Evolutionary conservation across 345 rosid species (phyloP).

Genomic region (Populus tremula): DNA sequence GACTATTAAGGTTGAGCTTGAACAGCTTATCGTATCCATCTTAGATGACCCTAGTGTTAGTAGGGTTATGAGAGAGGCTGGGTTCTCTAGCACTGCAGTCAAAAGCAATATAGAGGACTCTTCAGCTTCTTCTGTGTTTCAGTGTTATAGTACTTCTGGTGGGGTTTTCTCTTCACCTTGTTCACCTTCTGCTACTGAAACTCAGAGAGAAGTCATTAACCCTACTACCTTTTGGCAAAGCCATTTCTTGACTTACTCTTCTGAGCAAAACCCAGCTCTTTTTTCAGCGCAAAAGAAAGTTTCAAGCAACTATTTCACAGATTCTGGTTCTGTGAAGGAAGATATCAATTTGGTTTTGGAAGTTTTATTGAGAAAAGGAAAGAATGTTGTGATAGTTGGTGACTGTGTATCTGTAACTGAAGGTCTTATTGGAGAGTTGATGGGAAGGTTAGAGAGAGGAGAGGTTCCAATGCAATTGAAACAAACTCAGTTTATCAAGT

Average conservation of each 20-base stretch:
- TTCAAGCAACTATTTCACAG: constrained; percentile 23
- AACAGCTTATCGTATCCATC: constrained; percentile 66
- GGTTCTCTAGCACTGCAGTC: constrained; percentile 74
- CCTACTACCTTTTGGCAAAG: constrained; percentile 56
- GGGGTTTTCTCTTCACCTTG: constrained; percentile 90
- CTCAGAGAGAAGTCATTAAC: constrained; percentile 40
- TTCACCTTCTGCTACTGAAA: constrained; percentile 58
- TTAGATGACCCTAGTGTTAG: constrained; percentile 85
- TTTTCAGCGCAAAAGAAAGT: constrained; percentile 48
- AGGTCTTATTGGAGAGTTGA: constrained; percentile 53
- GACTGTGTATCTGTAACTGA: constrained; percentile 58
- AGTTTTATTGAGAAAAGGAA: constrained; percentile 58
- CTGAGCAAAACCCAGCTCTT: constrained; percentile 48
- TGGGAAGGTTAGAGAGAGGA: constrained; percentile 59
- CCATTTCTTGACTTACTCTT: constrained; percentile 48
- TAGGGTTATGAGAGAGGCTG: constrained; percentile 94
- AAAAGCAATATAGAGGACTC: constrained; percentile 71
- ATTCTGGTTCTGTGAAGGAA: constrained; percentile 43
- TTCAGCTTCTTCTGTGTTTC: constrained; percentile 64
- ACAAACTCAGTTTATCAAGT: constrained; percentile 54
- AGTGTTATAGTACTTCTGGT: constrained; percentile 49
- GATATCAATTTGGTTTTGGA: constrained; percentile 66
- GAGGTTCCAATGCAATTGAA: constrained; percentile 71
- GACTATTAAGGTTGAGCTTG: constrained; percentile 66
- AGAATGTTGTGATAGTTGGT: constrained; percentile 71